Base-by-base conservation (phyloP, 352 stramenopile genomes). In the Phytophthora ramorum region DNA sequence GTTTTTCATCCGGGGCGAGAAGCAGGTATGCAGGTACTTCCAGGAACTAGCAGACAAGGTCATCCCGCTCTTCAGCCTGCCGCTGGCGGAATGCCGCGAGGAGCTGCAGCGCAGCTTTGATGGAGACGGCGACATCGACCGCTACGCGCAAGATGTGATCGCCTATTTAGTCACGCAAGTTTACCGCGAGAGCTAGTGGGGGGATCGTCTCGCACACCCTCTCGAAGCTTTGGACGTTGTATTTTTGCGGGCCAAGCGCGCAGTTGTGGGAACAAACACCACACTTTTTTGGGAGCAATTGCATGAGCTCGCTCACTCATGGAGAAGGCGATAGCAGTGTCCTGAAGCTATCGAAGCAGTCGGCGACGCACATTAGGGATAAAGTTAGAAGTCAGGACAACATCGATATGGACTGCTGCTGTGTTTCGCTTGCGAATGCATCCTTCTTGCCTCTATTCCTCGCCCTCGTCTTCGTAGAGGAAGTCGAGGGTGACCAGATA, bases 1-100 rank as follows among this genome's bases (percentile, higher is more conserved):
- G 37, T 93, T 95, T 66, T 95, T 96, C 61, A 92, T 97, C 56
- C 83, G 86, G 13, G 90, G 90, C 10, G 90, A 97, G 62, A 97
- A 97, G 53, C 80, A 95, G 64, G 87, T 96, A 45, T 96, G 86
- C 49, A 72, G 76, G 45, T 89, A 94, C 61, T 96, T 90, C 64
- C 82, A 93, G 61, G 63, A 80, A 57, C 78, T 96, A 45, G 87
- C 87, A 34, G 85, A 96, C 72, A 89, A 90, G 60, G 80, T 94
- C 40, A 85, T 91, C 44, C 84, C 87, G 57, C 72, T 97, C n/a
- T 93, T 95, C 49, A 85, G 78, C 26, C 66, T 94, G 55, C 81
- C 85, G n/a, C 73, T 91, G 40, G 63, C 69, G 10, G 72, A 79
- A 44, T 94, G 80, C 63, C 85, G 90, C 59, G 81, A 90, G 51